A percentile compares a stretch with the other conserved stretches of the same genome.
Evolutionary conservation across 2,329 filamentous ascomycete genomes (phyloP).

Genomic region (Tolypocladium tropicale): DNA sequence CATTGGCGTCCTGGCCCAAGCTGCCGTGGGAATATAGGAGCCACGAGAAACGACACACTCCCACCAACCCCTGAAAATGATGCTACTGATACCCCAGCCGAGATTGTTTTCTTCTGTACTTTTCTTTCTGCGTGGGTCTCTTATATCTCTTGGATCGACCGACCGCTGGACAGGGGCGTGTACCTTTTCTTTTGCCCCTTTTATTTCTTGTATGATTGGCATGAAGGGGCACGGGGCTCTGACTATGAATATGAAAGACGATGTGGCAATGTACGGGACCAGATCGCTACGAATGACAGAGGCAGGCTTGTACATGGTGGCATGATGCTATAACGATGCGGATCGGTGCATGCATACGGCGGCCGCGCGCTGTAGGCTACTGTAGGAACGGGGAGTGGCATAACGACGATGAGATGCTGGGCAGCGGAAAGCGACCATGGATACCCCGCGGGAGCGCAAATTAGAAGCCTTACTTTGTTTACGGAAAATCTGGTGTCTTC

Average conservation of each 20-base stretch:
- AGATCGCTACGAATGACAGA: background rate
- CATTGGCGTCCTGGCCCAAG: slow-evolving; percentile 47
- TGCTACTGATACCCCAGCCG: too few relatives aligned
- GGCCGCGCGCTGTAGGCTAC: background rate
- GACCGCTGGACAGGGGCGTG: background rate
- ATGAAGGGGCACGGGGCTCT: background rate
- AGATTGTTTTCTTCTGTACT: background rate
- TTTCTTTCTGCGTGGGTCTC: background rate
- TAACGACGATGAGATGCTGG: background rate
- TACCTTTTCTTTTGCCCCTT: background rate
- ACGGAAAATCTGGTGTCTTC: background rate
- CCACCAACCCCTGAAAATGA: too few relatives aligned
- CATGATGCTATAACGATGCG: background rate
- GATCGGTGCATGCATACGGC: background rate
- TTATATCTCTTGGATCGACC: background rate
- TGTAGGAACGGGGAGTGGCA: background rate
- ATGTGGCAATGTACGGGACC: background rate
- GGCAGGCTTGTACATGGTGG: background rate
- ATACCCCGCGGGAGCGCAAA: background rate
- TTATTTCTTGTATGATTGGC: background rate
- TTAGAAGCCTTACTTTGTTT: too few relatives aligned
- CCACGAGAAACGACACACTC: too few relatives aligned
- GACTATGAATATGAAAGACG: background rate
- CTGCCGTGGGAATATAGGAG: slow-evolving; percentile 26
- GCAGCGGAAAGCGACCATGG: background rate